Conservation (phyloP, 2,329 filamentous ascomycete genomes). For the Aspergillus puulaauensis region DNA sequence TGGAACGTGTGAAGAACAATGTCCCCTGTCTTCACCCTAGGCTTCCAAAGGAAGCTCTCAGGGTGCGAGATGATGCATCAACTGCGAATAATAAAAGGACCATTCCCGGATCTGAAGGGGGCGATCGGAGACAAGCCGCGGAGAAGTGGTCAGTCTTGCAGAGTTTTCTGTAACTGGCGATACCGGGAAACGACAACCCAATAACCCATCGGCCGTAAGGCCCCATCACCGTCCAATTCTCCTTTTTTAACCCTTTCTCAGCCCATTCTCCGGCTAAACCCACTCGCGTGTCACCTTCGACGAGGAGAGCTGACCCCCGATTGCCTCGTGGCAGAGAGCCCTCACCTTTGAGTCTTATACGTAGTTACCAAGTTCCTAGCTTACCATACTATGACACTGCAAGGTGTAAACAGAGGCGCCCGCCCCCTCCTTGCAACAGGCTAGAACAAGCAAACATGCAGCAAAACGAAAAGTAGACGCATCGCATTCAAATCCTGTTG, state of each 20-base stretch:
- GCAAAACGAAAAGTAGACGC: slow-evolving; percentile 1
- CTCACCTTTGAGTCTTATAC: not conserved
- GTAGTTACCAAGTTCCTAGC: no score
- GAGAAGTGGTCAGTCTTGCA: slow-evolving; percentile 10
- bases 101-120: not conserved
- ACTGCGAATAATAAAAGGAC: slow-evolving; percentile 4
- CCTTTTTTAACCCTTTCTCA: not conserved
- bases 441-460: slow-evolving; percentile 7
- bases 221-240: not conserved
- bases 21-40: not conserved
- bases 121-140: slow-evolving; percentile 3
- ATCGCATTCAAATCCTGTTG: slow-evolving; percentile 1
- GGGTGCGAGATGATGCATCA: not conserved
- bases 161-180: slow-evolving; percentile 10
- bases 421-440: not conserved
- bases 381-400: not conserved
- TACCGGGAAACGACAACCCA: slow-evolving; percentile 1
- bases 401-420: not conserved
- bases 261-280: not conserved
- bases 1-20: slow-evolving; percentile 14
- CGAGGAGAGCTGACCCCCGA: not conserved
- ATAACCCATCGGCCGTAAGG: not conserved
- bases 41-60: not conserved
- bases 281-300: not conserved
- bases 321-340: not conserved